Evolutionary conservation across 2,329 filamentous ascomycete genomes (phyloP).

Genomic region (Phyllosticta ampelicida): DNA sequence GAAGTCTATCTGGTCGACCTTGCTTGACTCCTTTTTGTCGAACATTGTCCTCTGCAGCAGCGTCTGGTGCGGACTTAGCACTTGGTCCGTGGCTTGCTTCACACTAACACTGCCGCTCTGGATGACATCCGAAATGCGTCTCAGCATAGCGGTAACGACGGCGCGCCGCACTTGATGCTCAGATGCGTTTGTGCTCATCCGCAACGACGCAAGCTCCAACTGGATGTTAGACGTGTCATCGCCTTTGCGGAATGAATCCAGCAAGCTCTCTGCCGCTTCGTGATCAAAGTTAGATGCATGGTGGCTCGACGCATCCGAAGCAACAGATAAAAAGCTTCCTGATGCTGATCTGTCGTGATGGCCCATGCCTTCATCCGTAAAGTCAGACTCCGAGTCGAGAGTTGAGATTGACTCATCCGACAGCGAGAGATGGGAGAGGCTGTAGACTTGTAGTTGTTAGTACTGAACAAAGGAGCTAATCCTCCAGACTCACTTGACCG

Average conservation of each 20-base stretch:
- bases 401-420: constrained; percentile 53
- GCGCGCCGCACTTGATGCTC: constrained; percentile 81
- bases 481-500: constrained; percentile 22
- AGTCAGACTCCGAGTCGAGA: constrained; percentile 42
- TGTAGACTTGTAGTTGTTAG: constrained; percentile 33
- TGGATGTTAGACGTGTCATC: constrained; percentile 73
- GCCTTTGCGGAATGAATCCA: constrained; percentile 69
- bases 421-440: constrained; percentile 35
- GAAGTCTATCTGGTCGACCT: constrained; percentile 73
- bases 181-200: constrained; percentile 81
- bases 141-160: constrained; percentile 75
- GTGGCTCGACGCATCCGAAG: constrained; percentile 42
- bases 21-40: constrained; percentile 40
- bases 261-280: constrained; percentile 76
- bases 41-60: constrained; percentile 50
- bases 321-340: constrained; percentile 62
- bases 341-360: constrained; percentile 50
- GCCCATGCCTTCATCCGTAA: constrained; percentile 32
- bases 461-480: not conserved
- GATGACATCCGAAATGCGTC: constrained; percentile 63
- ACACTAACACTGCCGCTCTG: constrained; percentile 26
- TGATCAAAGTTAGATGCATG: constrained; percentile 62
- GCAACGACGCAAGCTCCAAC: constrained; percentile 86
- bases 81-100: constrained; percentile 32
- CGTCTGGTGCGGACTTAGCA: constrained; percentile 44